phyloP scores from a whole-genome alignment of 225 moss, liverwort and hornwort species.

The Polytrichum formosum region DNA sequence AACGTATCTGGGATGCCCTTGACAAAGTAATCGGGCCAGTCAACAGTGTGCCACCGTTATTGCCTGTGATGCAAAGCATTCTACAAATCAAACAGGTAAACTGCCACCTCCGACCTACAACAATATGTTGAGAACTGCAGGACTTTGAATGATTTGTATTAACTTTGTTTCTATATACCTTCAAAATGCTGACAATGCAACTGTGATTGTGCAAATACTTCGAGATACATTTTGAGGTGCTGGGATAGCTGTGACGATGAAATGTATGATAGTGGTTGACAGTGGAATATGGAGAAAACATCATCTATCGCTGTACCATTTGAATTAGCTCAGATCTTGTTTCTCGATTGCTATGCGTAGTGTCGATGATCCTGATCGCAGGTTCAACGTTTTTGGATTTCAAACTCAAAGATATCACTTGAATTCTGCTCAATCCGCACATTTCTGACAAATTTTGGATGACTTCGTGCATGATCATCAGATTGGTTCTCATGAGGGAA shows the following conservation, averaged over 20 bases:
- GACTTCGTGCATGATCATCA: background rate
- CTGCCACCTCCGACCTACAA: background rate
- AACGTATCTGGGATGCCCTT: constrained; percentile 1
- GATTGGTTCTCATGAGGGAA: background rate
- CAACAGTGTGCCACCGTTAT: background rate
- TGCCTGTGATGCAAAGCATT: constrained; percentile 1
- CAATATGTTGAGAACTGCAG: background rate
- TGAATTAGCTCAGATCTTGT: too few relatives aligned
- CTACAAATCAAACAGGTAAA: constrained; percentile 2
- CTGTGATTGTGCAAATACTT: background rate
- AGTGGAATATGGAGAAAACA: too few relatives aligned
- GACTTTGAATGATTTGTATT: background rate
- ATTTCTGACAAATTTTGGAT: background rate
- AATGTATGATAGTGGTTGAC: background rate
- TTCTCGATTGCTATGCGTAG: too few relatives aligned
- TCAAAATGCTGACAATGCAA: background rate
- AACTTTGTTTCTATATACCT: background rate
- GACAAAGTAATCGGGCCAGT: background rate
- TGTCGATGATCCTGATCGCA: too few relatives aligned
- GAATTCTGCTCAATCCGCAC: background rate
- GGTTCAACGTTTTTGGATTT: background rate
- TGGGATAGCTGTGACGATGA: background rate
- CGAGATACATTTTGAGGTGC: background rate
- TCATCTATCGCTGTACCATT: too few relatives aligned
- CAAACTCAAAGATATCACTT: background rate